These are phyloP conservation scores for carrot (Daucus carota) DNA, from an alignment of 129 eudicot genomes.

Conservation along the genomic window DNA sequence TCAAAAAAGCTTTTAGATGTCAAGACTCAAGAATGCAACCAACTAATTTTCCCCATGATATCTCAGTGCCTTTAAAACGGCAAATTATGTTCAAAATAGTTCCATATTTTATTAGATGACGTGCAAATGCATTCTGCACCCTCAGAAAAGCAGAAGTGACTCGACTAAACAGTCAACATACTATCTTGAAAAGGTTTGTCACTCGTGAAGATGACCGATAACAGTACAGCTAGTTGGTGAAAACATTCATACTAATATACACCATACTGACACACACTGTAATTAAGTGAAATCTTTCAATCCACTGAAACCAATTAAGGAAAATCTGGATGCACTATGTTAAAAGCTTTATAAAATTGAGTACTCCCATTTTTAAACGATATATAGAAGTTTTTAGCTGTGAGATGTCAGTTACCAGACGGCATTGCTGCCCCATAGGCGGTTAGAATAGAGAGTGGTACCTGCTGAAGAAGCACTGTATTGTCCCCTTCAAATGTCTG, in stretches of 20 bases:
- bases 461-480: conserved; percentile 98
- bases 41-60: not conserved
- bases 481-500: conserved; percentile 99
- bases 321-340: not conserved
- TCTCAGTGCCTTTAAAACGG: not conserved
- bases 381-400: not conserved
- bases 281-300: not conserved
- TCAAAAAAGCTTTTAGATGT: not conserved
- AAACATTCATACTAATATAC: not conserved
- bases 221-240: not conserved
- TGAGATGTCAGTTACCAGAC: not conserved
- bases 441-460: conserved; percentile 3
- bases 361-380: not conserved
- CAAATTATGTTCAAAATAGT: not conserved
- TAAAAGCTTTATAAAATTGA: not conserved
- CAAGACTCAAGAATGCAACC: not conserved
- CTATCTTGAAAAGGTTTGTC: not conserved
- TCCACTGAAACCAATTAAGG: not conserved
- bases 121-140: not conserved
- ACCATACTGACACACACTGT: not conserved
- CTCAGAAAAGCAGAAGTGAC: not conserved
- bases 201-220: not conserved
- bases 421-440: not conserved
- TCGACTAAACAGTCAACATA: not conserved
- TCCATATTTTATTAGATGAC: not conserved